Evolutionary conservation across 2,329 filamentous ascomycete species (phyloP).

Genomic region (Paecilomyces sp.): DNA sequence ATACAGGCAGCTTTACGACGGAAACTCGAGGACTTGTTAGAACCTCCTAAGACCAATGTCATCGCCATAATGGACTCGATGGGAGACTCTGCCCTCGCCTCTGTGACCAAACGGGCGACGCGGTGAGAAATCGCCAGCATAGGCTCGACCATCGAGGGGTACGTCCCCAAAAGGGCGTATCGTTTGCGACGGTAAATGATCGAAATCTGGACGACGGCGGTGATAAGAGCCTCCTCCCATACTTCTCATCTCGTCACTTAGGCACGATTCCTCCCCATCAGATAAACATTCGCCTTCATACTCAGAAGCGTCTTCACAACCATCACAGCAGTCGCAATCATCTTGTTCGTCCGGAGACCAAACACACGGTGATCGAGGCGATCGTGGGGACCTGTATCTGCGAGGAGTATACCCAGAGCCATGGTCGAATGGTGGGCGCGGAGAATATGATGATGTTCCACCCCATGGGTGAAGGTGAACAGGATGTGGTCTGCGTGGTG

Average conservation of each 20-base stretch:
- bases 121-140: not conserved
- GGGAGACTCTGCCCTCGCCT: not conserved
- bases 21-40: not conserved
- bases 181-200: not conserved
- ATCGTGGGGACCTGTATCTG: not conserved
- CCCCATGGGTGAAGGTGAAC: not conserved
- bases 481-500: not conserved
- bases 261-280: not conserved
- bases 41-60: not conserved
- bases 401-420: not conserved
- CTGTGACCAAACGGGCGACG: not conserved
- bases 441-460: not conserved
- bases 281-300: not conserved
- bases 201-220: not conserved
- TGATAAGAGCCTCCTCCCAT: constrained; percentile 1
- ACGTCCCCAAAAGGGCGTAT: not conserved
- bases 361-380: not conserved
- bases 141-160: not conserved
- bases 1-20: not conserved
- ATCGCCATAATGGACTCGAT: not conserved
- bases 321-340: not conserved
- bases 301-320: not conserved
- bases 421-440: not conserved
- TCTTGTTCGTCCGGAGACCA: not conserved
- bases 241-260: not conserved